Evolutionary conservation across 164 flowering plant species (phyloP).

Genomic region (Houttuynia cordata): DNA sequence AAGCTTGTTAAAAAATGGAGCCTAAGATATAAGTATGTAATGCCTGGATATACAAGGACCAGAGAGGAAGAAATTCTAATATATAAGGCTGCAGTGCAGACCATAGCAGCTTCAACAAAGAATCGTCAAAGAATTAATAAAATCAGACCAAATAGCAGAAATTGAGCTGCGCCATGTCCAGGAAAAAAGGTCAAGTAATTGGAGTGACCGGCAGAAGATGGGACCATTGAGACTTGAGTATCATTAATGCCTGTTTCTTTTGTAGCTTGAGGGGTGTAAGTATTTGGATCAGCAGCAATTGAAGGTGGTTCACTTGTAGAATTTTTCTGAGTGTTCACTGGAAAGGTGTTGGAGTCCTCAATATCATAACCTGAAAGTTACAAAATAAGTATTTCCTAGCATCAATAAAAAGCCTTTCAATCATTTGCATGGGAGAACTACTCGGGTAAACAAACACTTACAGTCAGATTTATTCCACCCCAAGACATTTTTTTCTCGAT

Average conservation of each 20-base stretch:
- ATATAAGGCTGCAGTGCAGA: neutral
- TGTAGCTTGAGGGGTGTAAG: conserved; percentile 25
- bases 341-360: conserved; percentile 14
- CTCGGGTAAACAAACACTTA: conserved; percentile 22
- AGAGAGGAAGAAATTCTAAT: too few species aligned
- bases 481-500: conserved; percentile 53
- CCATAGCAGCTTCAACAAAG: neutral
- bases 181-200: neutral
- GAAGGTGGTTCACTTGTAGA: conserved; percentile 23
- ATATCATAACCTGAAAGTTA: conserved; percentile 25
- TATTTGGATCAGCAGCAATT: conserved; percentile 15
- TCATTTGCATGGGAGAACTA: neutral
- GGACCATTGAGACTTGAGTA: conserved; percentile 13
- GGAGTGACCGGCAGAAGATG: conserved; percentile 5
- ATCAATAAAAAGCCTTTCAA: neutral
- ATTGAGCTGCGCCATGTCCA: neutral
- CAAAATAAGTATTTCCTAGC: neutral
- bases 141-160: conserved; percentile 4
- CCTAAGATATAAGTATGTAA: neutral
- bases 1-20: neutral
- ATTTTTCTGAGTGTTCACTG: conserved; percentile 12
- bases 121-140: conserved; percentile 9
- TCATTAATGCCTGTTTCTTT: conserved; percentile 8
- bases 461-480: conserved; percentile 82
- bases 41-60: neutral